Conservation (phyloP, 2,329 filamentous ascomycete species). For the Fusarium miscanthi region DNA sequence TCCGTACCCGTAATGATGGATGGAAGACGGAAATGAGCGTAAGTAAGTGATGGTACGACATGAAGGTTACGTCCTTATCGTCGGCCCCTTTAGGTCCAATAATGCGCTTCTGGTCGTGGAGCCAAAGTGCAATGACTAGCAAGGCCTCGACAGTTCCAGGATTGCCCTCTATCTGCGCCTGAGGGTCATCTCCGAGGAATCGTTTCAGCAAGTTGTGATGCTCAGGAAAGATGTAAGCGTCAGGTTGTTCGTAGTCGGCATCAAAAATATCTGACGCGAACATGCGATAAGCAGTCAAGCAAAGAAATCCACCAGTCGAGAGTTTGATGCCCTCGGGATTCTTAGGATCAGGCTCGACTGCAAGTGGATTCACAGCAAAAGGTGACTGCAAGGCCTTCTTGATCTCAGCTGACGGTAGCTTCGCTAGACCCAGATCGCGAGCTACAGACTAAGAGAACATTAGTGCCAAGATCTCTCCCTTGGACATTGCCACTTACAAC, state of each 20-base stretch:
- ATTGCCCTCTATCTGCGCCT: slow-evolving; percentile 60
- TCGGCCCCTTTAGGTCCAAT: slow-evolving; percentile 45
- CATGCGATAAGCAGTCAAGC: slow-evolving; percentile 70
- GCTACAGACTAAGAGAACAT: slow-evolving; percentile 65
- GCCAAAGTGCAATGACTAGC: slow-evolving; percentile 68
- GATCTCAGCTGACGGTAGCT: slow-evolving; percentile 59
- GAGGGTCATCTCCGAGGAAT: slow-evolving; percentile 64
- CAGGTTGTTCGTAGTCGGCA: slow-evolving; percentile 63
- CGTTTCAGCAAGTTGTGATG: slow-evolving; percentile 65
- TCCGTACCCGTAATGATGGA: slow-evolving; percentile 63
- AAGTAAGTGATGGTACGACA: slow-evolving; percentile 70
- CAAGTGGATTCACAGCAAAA: slow-evolving; percentile 58
- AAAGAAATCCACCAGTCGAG: slow-evolving; percentile 68
- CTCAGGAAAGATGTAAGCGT: slow-evolving; percentile 69
- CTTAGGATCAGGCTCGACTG: slow-evolving; percentile 57
- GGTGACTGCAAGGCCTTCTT: slow-evolving; percentile 57
- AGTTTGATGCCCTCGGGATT: slow-evolving; percentile 65
- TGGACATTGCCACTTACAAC: slow-evolving; percentile 61
- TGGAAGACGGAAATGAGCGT: slow-evolving; percentile 70
- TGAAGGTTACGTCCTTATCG: slow-evolving; percentile 59
- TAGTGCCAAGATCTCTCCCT: slow-evolving; percentile 5
- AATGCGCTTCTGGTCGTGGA: slow-evolving; percentile 63
- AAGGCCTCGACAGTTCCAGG: slow-evolving; percentile 69
- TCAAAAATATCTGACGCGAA: slow-evolving; percentile 72
- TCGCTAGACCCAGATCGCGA: slow-evolving; percentile 67